Evolutionary conservation across 148 eudicot genomes (phyloP), one percentile per base, ranked within the genome.

Genomic region (Persicaria tinctoria): DNA sequence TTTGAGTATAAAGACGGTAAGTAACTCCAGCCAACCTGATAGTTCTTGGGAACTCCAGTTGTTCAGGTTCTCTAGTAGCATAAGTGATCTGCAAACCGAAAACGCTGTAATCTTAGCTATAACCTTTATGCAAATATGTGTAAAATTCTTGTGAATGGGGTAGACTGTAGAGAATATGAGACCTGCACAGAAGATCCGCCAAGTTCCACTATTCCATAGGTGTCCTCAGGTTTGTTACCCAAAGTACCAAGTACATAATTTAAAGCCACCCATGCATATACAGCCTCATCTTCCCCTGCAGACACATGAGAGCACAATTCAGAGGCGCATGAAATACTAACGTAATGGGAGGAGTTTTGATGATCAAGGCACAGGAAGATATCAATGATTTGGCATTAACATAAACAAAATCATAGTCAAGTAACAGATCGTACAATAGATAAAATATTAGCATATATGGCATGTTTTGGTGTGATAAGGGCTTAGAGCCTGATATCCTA

Each of bases 121-220:
- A 66, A 14, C 70, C 32, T 63, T 32, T 9, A 63, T 4, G 45
- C 46, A 63, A 44, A 27, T 66, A 5, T 11, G 44, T 41, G 8
- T 73, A 69, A 11, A 68, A 7, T 4, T 41, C 23, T 17, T 20
- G 17, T 13, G 20, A 66, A 18, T 17, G 27, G 56, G 51, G 6
- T 64, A n/a, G 27, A 23, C 27, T 23, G 27, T 23, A 23, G 46
- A 48, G 13, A 59, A 5, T 60, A 20, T 5, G 74, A 55, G 68
- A 86, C 89, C 89, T 86, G 89, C 82, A 82, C 72, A 78, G 85
- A 75, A 56, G 89, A 74, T 79, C 86, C 84, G 74, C 85, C 86
- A 72, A 86, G 80, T 49, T 80, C 60, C 80, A 86, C 81, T 76
- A 83, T 78, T 75, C 89, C 89, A 78, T 78, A 74, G 53, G 86